A percentile compares a stretch with the other conserved stretches of the same genome.
Conservation (phyloP, 352 stramenopile genomes). For the Plasmopara muralis region DNA sequence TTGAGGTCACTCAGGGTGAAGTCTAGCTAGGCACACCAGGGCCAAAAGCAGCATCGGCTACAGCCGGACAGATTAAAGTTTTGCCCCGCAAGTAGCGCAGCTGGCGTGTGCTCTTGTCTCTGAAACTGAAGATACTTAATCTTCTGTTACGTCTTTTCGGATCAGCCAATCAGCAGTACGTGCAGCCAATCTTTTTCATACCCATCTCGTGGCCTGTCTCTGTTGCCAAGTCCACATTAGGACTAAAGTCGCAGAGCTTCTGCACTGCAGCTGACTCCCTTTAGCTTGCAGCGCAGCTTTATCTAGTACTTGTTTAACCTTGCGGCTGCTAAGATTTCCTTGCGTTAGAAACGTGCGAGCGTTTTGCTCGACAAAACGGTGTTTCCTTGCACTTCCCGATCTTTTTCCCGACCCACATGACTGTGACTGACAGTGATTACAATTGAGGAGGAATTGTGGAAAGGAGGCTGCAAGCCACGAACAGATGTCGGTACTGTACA, state of each 20-base stretch:
- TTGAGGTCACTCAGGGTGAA: too few species aligned
- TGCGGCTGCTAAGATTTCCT: constrained; percentile 18
- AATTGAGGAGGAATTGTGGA: constrained; percentile 28
- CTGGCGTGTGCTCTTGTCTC: not conserved
- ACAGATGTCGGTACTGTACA: not conserved
- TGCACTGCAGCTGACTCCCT: not conserved
- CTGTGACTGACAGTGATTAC: constrained; percentile 7
- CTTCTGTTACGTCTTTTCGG: constrained; percentile 19
- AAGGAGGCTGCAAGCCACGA: constrained; percentile 9
- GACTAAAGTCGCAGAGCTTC: not conserved
- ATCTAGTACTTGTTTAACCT: not conserved
- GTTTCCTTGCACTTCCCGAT: constrained; percentile 3
- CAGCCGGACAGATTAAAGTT: not conserved
- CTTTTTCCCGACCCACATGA: constrained; percentile 14
- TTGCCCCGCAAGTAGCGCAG: not conserved
- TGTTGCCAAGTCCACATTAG: constrained; percentile 21
- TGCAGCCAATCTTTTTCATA: constrained; percentile 13
- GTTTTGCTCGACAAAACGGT: not conserved
- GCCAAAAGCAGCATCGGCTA: too few species aligned
- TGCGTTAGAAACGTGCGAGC: constrained; percentile 1
- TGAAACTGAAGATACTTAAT: constrained; percentile 27
- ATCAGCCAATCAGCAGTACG: constrained; percentile 12
- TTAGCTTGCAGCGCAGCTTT: not conserved
- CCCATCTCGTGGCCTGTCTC: constrained; percentile 17
- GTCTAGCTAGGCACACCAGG: too few species aligned